Percentiles rank a stretch among this genome's conserved stretches.
Conservation (phyloP, 1,139 yeast genomes). For the Suhomyces guaymorum region DNA sequence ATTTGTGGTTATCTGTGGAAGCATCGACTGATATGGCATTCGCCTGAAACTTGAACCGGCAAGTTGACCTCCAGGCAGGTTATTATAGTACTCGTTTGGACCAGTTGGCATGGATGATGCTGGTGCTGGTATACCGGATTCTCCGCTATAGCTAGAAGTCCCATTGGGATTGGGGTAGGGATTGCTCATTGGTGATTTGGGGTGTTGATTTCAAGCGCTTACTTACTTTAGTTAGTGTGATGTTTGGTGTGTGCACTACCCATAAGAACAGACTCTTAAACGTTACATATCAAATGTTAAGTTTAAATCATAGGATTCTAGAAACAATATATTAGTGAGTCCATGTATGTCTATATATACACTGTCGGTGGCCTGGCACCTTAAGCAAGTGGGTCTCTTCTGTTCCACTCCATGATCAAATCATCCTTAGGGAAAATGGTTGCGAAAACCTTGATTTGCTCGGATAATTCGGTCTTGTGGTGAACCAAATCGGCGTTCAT, state of each 20-base stretch:
- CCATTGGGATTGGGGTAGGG: neutral
- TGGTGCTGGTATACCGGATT: neutral
- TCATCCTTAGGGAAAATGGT: conserved; percentile 98
- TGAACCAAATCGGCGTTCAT: conserved; percentile 80
- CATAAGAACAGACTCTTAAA: no score
- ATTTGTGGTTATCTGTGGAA: conserved; percentile 13
- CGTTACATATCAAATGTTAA: no score
- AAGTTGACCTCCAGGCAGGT: conserved; percentile 2
- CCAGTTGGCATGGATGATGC: neutral
- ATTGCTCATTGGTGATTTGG: neutral
- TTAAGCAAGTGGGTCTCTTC: conserved; percentile 50
- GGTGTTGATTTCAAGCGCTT: no score
- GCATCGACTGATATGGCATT: conserved; percentile 9
- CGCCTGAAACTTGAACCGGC: conserved; percentile 4
- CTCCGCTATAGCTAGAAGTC: neutral
- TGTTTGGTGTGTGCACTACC: no score
- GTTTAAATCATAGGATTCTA: no score
- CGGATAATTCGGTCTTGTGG: conserved; percentile 78
- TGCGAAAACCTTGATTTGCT: conserved; percentile 93
- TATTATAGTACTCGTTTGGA: conserved; percentile 1
- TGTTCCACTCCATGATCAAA: conserved; percentile 72
- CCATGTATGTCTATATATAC: neutral
- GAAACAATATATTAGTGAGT: no score
- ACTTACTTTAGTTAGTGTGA: no score
- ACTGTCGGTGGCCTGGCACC: neutral